Evolutionary conservation across 441 rosid species (phyloP).

Genomic region (Pelargonium cotyledonis): DNA sequence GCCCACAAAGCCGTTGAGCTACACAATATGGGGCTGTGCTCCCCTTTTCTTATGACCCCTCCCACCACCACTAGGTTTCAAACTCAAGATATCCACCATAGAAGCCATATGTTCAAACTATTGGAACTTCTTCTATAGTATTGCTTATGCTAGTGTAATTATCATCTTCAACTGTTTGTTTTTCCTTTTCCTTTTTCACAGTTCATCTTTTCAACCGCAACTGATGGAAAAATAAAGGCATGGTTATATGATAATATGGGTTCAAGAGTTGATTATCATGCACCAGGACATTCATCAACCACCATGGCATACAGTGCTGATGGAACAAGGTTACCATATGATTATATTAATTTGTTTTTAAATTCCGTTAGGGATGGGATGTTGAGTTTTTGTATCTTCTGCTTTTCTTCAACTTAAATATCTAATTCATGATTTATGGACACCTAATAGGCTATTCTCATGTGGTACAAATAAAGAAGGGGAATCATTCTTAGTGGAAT

Average conservation of each 20-base stretch:
- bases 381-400: constrained; percentile 16
- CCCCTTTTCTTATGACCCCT: background rate
- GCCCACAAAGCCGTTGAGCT: no score
- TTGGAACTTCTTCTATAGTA: no score
- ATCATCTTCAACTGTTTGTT: no score
- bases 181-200: constrained; percentile 15
- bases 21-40: no score
- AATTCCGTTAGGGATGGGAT: constrained; percentile 12
- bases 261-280: constrained; percentile 77
- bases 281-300: constrained; percentile 68
- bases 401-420: constrained; percentile 8
- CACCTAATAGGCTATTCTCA: constrained; percentile 50
- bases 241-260: constrained; percentile 70
- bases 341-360: constrained; percentile 4
- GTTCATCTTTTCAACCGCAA: constrained; percentile 77
- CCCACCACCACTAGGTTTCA: background rate
- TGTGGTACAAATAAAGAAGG: constrained; percentile 78
- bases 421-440: constrained; percentile 17
- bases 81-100: background rate
- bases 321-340: constrained; percentile 55
- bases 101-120: background rate
- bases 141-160: no score
- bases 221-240: constrained; percentile 80
- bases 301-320: constrained; percentile 76
- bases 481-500: constrained; percentile 68